A percentile compares a stretch with the other conserved stretches of the same genome.
Conservation (phyloP, 2,329 filamentous ascomycete genomes). For the Botrytis pseudocinerea region DNA sequence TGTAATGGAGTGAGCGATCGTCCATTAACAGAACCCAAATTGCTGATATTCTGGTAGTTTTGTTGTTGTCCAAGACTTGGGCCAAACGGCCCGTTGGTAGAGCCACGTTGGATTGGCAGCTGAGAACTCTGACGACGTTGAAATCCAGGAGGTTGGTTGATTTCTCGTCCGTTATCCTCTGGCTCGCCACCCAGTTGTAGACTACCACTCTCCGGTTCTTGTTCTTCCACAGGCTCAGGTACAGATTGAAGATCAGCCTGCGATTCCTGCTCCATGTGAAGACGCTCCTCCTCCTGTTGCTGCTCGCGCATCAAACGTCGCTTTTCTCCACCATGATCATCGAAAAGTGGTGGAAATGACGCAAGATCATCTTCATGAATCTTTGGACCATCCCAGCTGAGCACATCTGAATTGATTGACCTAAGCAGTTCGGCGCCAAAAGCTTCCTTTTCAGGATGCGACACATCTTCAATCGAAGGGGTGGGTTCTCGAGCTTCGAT, state of each 20-base stretch:
- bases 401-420: constrained; percentile 50
- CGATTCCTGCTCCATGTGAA: constrained; percentile 54
- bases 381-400: constrained; percentile 50
- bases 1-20: constrained; percentile 81
- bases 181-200: constrained; percentile 90
- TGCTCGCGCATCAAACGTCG: constrained; percentile 75
- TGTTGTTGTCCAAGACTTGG: constrained; percentile 48
- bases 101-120: constrained; percentile 71
- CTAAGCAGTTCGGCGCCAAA: constrained; percentile 46
- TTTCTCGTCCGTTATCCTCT: constrained; percentile 62
- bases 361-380: constrained; percentile 46
- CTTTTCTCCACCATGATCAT: constrained; percentile 78
- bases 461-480: constrained; percentile 24
- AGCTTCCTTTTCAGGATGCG: constrained; percentile 31
- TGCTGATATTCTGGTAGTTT: constrained; percentile 53
- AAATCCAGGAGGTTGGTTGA: constrained; percentile 46
- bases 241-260: constrained; percentile 53
- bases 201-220: constrained; percentile 77
- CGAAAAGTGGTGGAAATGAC: constrained; percentile 76
- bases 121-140: constrained; percentile 68
- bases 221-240: constrained; percentile 59
- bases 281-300: constrained; percentile 55
- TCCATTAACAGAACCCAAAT: constrained; percentile 60
- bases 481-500: constrained; percentile 20
- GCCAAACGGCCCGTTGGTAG: constrained; percentile 54